A percentile compares a stretch with the other conserved stretches of the same genome.
Evolutionary conservation across 2,329 filamentous ascomycete genomes (phyloP).

Genomic region (Hortaea werneckii): DNA sequence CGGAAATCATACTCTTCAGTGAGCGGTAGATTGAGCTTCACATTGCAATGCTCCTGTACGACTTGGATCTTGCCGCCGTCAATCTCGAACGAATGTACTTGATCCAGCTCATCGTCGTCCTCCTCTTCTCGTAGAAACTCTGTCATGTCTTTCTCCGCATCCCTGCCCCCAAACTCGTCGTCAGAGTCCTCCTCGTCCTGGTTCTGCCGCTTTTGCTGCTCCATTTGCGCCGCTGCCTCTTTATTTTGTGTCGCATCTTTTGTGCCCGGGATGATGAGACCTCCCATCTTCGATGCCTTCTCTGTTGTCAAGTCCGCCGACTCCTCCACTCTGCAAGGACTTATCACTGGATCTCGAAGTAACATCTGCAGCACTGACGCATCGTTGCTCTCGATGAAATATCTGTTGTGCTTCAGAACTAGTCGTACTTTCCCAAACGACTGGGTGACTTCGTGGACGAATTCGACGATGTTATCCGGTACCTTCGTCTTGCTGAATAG

Average conservation of each 20-base stretch:
- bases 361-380: conserved; percentile 75
- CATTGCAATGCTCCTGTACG: conserved; percentile 73
- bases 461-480: conserved; percentile 67
- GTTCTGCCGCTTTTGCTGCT: conserved; percentile 35
- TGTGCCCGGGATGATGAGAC: conserved; percentile 85
- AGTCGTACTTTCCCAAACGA: conserved; percentile 94
- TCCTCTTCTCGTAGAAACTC: conserved; percentile 59
- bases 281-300: conserved; percentile 74
- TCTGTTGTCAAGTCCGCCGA: conserved; percentile 65
- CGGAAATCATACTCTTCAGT: conserved; percentile 97
- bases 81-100: conserved; percentile 90
- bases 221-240: conserved; percentile 50
- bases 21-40: conserved; percentile 75
- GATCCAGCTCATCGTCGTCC: conserved; percentile 77
- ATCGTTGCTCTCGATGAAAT: conserved; percentile 87
- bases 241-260: conserved; percentile 83
- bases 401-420: conserved; percentile 87
- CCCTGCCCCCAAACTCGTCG: conserved; percentile 42
- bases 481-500: conserved; percentile 81
- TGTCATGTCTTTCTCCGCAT: conserved; percentile 50
- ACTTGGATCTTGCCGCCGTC: conserved; percentile 69
- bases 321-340: conserved; percentile 64
- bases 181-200: conserved; percentile 42
- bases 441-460: conserved; percentile 72
- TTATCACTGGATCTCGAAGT: conserved; percentile 75